Base-by-base conservation (phyloP, 1,139 yeast species). In the Candida sanyaensis region DNA sequence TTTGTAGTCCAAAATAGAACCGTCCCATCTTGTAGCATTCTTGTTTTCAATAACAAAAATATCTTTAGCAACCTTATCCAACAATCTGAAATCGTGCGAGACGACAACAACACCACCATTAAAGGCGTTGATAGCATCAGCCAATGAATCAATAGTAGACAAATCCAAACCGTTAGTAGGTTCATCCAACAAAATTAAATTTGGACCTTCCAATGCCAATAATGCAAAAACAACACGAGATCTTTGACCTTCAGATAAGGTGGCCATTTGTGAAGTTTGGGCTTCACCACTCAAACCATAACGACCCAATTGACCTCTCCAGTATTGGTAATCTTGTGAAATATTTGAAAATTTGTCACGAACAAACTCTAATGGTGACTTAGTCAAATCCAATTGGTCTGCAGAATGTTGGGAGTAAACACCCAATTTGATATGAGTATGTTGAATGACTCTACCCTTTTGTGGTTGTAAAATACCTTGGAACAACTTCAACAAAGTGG, bases 151-250 rank as follows among this genome's bases (percentile, higher is more conserved):
- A 65, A 93, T 93, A 43, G 99, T 92, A 63, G 97, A 89, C 62
- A 95, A 92, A 78, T 95, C 99, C 73, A 95, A 81, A 81, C 98
- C 99, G 81, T 93, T 93, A 60, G 99, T 93, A 82, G 99, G 99
- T 85, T 95, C 99, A 78, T 93, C 99, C 75, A 93, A 80, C 66
- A 93, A 78, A 63, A 93, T 80, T 73, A 93, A 89, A 75, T 93
- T 93, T 64, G 99, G 99, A 56, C 88, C 79, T 75, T 93, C 98
- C 60, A 93, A 81, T 43, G 99, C 99, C 63, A 93, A 81, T 60
- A 93, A 78, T 21, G 99, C 99, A 65, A 93, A 95, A 52, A 93
- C 99, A 57, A 93, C 99, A 76, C 99, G 87, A 55, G 98, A 91
- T 79, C 98, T 88, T 81, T 93, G 98, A 70, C 99, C 99, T 78